A percentile compares a stretch with the other conserved stretches of the same genome.
Evolutionary conservation across 345 rosid genomes (phyloP).

Genomic region (Erodium maritimum): DNA sequence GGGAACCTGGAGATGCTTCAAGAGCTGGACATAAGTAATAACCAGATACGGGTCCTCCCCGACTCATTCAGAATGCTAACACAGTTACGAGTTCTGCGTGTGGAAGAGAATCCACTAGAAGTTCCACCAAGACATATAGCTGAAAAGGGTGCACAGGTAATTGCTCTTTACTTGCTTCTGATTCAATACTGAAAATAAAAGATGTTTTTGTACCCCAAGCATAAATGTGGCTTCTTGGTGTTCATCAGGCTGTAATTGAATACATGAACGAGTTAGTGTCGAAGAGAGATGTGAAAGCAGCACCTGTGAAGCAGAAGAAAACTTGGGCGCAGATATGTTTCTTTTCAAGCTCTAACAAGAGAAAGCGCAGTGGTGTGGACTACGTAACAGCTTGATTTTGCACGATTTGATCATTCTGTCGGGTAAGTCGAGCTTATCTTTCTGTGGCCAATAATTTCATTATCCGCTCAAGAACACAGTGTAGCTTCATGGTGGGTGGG

Average conservation of each 20-base stretch:
- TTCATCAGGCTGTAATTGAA: constrained; percentile 65
- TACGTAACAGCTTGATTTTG: constrained; percentile 37
- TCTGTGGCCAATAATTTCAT: neutral
- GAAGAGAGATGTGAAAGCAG: constrained; percentile 38
- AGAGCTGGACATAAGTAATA: constrained; percentile 90
- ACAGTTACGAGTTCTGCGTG: constrained; percentile 48
- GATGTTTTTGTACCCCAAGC: neutral
- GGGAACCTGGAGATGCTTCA: constrained; percentile 92
- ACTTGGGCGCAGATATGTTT: constrained; percentile 87
- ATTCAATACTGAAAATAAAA: neutral
- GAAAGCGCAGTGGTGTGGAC: constrained; percentile 65
- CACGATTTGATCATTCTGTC: constrained; percentile 9
- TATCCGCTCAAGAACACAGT: neutral
- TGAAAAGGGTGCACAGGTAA: constrained; percentile 88
- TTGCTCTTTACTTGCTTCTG: neutral
- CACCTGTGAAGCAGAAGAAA: constrained; percentile 67
- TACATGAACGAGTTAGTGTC: constrained; percentile 70
- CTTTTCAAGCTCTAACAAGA: constrained; percentile 83
- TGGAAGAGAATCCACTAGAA: constrained; percentile 75
- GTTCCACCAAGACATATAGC: constrained; percentile 74
- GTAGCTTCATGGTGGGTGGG: neutral
- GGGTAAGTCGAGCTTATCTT: constrained; percentile 18
- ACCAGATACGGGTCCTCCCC: constrained; percentile 86
- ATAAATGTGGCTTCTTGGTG: constrained; percentile 13
- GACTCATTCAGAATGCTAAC: constrained; percentile 77